Evolutionary conservation across 805 yeast genomes (phyloP), one percentile per base, ranked within the genome.

Genomic region (Wilhelminamyces savonicus): DNA sequence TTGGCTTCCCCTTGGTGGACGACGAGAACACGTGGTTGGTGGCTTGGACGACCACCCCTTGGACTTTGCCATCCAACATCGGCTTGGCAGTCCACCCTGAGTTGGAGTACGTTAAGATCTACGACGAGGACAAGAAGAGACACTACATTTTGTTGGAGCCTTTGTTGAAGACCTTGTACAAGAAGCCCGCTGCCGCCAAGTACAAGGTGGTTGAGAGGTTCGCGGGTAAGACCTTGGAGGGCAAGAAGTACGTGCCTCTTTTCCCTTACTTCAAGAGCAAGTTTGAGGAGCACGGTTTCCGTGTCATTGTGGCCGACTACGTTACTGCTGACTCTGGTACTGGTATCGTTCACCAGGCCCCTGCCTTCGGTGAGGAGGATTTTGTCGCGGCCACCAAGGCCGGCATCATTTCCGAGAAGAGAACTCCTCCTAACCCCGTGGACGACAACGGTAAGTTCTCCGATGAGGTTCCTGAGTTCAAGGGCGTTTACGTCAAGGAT

Each of bases 11-110:
- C 40, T 66, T 84, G 33, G 64, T 72, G 19, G 83, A 76, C 39
- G 94, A 88, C 50, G 87, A 85, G 40, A 76, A 82, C 49, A 84
- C 95, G 31, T 67, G 74, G 42, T 68, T 92, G 43, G 88, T 92
- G 23, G 97, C 97, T 7, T 92, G 99, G 99, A 92, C 99, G 26
- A 92, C 99, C 37, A 92, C 99, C 16, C 99, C 99, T 30, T 92
- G 99, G 99, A 94, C 99, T 29, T 70, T 92, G 53, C 98, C 98
- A 24, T 83, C 95, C 17, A 90, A 92, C 59, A 63, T 92, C 55
- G 90, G 88, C 10, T 72, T 92, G 39, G 88, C 95, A 52, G 97
- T 92, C 26, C 75, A 92, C 65, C 94, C 96, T 31, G 74, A 77
- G 8, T 78, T 86, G 39, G 97, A 87, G 62, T 92, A 92, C 52